phyloP scores from a whole-genome alignment of 2,329 filamentous ascomycete species.

The Dactylellina sp. region DNA sequence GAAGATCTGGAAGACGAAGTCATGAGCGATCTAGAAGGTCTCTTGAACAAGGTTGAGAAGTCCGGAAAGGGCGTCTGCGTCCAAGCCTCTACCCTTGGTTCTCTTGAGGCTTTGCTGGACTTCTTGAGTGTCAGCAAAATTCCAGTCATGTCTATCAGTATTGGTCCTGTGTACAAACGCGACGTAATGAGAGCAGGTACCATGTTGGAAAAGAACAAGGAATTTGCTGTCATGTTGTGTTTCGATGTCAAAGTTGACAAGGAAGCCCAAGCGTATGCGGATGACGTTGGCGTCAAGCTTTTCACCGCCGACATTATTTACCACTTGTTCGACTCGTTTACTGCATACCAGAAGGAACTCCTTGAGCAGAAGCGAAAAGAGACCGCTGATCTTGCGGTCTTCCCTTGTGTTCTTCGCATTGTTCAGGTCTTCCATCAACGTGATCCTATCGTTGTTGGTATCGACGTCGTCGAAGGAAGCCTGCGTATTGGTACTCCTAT shows the following conservation, averaged over 20 bases:
- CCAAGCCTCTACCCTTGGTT: conserved; percentile 96
- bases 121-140: conserved; percentile 97
- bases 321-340: conserved; percentile 96
- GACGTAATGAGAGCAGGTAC: conserved; percentile 93
- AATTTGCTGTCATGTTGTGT: conserved; percentile 91
- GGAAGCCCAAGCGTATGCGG: conserved; percentile 88
- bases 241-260: conserved; percentile 99
- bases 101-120: conserved; percentile 92
- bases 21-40: conserved; percentile 89
- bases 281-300: conserved; percentile 94
- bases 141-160: conserved; percentile 95
- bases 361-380: conserved; percentile 95
- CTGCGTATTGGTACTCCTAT: conserved; percentile 90
- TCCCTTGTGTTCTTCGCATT: conserved; percentile 89
- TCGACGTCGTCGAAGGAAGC: conserved; percentile 92
- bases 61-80: conserved; percentile 94
- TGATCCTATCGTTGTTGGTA: conserved; percentile 90
- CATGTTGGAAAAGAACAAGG: conserved; percentile 56
- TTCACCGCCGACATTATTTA: conserved; percentile 99
- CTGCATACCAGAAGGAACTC: conserved; percentile 88
- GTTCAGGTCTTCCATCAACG: conserved; percentile 99
- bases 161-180: conserved; percentile 96
- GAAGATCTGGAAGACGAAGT: conserved; percentile 97
- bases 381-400: conserved; percentile 92
- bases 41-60: conserved; percentile 91